Evolutionary conservation across 2,329 filamentous ascomycete genomes (phyloP).

Genomic region (Cladosporium halotolerans): DNA sequence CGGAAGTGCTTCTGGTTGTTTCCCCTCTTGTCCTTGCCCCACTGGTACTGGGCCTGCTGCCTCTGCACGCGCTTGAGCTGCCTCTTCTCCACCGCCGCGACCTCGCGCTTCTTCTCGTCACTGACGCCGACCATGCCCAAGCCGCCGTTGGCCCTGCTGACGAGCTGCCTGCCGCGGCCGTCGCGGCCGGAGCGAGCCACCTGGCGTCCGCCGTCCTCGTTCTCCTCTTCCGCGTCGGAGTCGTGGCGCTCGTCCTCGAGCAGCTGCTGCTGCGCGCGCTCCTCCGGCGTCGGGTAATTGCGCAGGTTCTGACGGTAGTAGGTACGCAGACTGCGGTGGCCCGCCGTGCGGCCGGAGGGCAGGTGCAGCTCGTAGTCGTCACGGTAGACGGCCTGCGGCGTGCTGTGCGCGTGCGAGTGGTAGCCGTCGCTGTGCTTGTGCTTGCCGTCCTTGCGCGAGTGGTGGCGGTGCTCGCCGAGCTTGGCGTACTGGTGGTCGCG

Average conservation of each 20-base stretch:
- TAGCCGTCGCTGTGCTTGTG: conserved; percentile 72
- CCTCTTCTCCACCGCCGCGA: conserved; percentile 61
- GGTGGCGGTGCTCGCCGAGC: conserved; percentile 66
- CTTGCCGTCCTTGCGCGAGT: conserved; percentile 62
- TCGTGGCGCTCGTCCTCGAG: conserved; percentile 43
- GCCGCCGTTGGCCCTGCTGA: conserved; percentile 65
- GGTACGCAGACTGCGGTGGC: conserved; percentile 77
- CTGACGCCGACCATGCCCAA: conserved; percentile 71
- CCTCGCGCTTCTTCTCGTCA: conserved; percentile 66
- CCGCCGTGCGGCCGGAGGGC: conserved; percentile 80
- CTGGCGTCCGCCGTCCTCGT: conserved; percentile 21
- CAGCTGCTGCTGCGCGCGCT: conserved; percentile 64
- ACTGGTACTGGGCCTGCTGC: conserved; percentile 51
- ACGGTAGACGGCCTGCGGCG: conserved; percentile 72
- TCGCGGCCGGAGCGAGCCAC: conserved; percentile 27
- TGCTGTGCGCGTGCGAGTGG: conserved; percentile 72
- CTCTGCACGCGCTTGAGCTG: conserved; percentile 58
- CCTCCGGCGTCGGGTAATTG: conserved; percentile 71
- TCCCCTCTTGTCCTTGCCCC: conserved; percentile 62
- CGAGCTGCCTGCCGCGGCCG: conserved; percentile 35
- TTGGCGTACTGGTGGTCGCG: conserved; percentile 66
- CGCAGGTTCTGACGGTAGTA: conserved; percentile 93
- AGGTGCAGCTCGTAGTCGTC: conserved; percentile 93
- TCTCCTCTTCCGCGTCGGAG: conserved; percentile 40
- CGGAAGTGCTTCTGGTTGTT: conserved; percentile 76